Conservation (phyloP, 1,284 basidiomycete genomes). For the Pseudozyma pruni region DNA sequence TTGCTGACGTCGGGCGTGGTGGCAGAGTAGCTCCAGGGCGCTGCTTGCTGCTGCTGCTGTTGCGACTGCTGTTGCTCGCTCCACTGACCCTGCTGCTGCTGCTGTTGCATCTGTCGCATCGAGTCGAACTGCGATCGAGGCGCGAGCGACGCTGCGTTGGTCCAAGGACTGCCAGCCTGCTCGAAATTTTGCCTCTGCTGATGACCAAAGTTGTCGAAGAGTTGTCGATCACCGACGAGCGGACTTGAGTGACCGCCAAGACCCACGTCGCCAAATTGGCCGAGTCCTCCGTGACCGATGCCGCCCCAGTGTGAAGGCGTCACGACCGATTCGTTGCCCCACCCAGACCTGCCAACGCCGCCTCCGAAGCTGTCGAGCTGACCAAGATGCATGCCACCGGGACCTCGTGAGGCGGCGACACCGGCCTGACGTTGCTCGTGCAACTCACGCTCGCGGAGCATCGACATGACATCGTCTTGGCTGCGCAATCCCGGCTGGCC, state of each 20-base stretch:
- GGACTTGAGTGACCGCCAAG: conserved; percentile 39
- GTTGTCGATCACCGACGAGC: conserved; percentile 30
- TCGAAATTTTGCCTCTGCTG: conserved; percentile 29
- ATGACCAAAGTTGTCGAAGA: conserved; percentile 34
- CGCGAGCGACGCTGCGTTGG: conserved; percentile 35
- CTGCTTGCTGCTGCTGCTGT: conserved; percentile 31
- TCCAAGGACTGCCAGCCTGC: conserved; percentile 36
- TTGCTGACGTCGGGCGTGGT: conserved; percentile 38
- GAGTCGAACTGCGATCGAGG: conserved; percentile 41
- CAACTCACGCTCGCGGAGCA: conserved; percentile 53
- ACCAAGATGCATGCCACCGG: conserved; percentile 30
- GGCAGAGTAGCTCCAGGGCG: conserved; percentile 28
- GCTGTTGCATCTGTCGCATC: conserved; percentile 23
- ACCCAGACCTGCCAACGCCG: conserved; percentile 33
- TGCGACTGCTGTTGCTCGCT: conserved; percentile 34
- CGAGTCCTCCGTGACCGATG: conserved; percentile 32
- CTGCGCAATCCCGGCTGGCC: conserved; percentile 35
- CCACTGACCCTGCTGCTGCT: conserved; percentile 42
- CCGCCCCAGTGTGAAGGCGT: conserved; percentile 37
- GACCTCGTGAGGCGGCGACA: conserved; percentile 41
- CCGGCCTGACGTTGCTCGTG: conserved; percentile 54
- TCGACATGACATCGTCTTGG: conserved; percentile 50
- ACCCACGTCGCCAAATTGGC: conserved; percentile 39
- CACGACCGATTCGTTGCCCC: conserved; percentile 31
- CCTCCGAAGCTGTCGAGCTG: conserved; percentile 37